Evolutionary conservation across 495 filamentous ascomycete genomes (phyloP).

Genomic region (Podospora australis): DNA sequence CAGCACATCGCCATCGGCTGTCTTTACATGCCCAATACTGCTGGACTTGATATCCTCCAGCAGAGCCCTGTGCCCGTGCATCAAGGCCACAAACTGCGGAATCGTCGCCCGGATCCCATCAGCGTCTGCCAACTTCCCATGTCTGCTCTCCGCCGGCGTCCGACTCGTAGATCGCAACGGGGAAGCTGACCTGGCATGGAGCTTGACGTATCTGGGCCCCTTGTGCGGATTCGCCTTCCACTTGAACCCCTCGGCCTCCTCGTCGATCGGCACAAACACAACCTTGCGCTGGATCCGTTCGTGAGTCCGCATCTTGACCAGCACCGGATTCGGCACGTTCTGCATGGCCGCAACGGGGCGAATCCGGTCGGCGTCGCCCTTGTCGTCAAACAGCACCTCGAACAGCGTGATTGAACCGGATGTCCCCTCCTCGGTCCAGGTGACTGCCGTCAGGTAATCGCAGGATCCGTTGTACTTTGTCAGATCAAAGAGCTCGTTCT

Average conservation of each 20-base stretch:
- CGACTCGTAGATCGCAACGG: neutral
- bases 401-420: slow-evolving; percentile 19
- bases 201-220: slow-evolving; percentile 16
- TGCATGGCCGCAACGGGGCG: slow-evolving; percentile 23
- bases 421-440: slow-evolving; percentile 19
- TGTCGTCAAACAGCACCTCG: slow-evolving; percentile 7
- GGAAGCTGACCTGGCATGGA: neutral
- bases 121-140: slow-evolving; percentile 9
- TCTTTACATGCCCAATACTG: neutral
- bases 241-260: slow-evolving; percentile 12
- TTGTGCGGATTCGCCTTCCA: slow-evolving; percentile 18
- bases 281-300: slow-evolving; percentile 17
- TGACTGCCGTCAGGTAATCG: slow-evolving; percentile 17
- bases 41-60: slow-evolving; percentile 17
- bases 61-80: slow-evolving; percentile 16
- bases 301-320: slow-evolving; percentile 18
- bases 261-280: slow-evolving; percentile 17
- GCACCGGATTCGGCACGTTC: slow-evolving; percentile 16
- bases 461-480: slow-evolving; percentile 17
- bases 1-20: neutral
- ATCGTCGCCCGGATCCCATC: slow-evolving; percentile 21
- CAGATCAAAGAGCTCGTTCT: slow-evolving; percentile 23
- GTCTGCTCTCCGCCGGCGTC: neutral
- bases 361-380: slow-evolving; percentile 11
- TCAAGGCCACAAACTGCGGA: slow-evolving; percentile 23